These are phyloP conservation scores for Xylariomycetidae sp. DNA, from an alignment of 2,329 filamentous ascomycete genomes.

Conservation along the genomic window DNA sequence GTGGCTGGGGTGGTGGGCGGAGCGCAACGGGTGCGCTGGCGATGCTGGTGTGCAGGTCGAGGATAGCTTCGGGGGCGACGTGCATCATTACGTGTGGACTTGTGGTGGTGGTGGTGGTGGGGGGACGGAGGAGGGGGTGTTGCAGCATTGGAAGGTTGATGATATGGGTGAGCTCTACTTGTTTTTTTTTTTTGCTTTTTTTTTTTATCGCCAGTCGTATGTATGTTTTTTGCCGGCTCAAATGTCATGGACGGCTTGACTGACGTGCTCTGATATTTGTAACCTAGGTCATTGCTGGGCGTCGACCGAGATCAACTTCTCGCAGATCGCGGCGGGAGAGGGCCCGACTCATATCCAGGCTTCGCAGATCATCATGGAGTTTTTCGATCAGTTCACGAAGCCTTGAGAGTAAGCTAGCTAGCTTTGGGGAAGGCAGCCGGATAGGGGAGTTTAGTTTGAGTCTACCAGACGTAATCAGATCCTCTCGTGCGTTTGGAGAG, in stretches of 20 bases:
- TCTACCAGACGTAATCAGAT: too few relatives aligned
- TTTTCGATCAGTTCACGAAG: slow-evolving; percentile 35
- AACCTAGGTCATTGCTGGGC: slow-evolving; percentile 40
- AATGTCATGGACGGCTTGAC: not conserved
- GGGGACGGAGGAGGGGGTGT: slow-evolving; percentile 20
- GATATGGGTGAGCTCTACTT: slow-evolving; percentile 38
- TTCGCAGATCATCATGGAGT: slow-evolving; percentile 38
- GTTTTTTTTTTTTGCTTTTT: too few relatives aligned
- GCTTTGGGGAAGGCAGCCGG: too few relatives aligned
- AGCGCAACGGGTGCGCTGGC: slow-evolving; percentile 33
- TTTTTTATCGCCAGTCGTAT: too few relatives aligned
- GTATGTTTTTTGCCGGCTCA: not conserved
- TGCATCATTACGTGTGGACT: slow-evolving; percentile 39
- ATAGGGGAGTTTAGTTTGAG: too few relatives aligned
- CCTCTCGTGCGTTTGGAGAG: too few relatives aligned
- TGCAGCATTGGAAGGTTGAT: slow-evolving; percentile 42
- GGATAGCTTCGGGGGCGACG: slow-evolving; percentile 31
- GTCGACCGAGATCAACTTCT: slow-evolving; percentile 39
- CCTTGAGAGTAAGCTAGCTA: too few relatives aligned
- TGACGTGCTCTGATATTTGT: slow-evolving; percentile 4
- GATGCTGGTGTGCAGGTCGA: slow-evolving; percentile 27
- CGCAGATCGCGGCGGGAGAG: slow-evolving; percentile 34
- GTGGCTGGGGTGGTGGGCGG: slow-evolving; percentile 38
- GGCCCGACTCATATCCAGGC: slow-evolving; percentile 38
- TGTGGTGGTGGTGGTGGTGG: slow-evolving; percentile 27